phyloP scores from a whole-genome alignment of 495 filamentous ascomycete species.

The Aspergillus sclerotiicarbonarius region DNA sequence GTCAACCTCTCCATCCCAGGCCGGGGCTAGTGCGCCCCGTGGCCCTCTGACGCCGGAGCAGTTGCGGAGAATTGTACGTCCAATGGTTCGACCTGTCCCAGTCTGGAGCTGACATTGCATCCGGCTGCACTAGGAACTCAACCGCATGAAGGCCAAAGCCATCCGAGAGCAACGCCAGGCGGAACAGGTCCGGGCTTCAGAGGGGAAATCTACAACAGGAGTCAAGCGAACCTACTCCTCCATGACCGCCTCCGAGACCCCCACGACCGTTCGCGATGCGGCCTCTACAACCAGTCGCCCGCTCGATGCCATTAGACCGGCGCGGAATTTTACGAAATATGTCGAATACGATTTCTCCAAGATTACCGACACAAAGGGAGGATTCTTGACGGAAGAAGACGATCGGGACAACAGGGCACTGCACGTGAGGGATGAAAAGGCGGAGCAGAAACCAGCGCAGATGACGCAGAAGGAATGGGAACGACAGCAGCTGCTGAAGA shows the following conservation, averaged over 20 bases:
- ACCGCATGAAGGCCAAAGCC: constrained; percentile 88
- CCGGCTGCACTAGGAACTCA: constrained; percentile 65
- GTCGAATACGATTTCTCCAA: constrained; percentile 97
- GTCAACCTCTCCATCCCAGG: constrained; percentile 58
- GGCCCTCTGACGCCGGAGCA: constrained; percentile 72
- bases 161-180: constrained; percentile 68
- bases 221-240: constrained; percentile 61
- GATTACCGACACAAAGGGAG: constrained; percentile 97
- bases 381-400: constrained; percentile 82
- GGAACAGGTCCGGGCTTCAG: constrained; percentile 36
- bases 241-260: constrained; percentile 58
- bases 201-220: constrained; percentile 35
- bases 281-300: constrained; percentile 39
- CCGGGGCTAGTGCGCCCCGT: constrained; percentile 32
- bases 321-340: constrained; percentile 82
- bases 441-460: constrained; percentile 71
- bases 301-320: constrained; percentile 62
- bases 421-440: constrained; percentile 49
- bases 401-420: constrained; percentile 85
- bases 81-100: neutral
- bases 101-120: constrained; percentile 9
- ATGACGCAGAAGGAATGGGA: constrained; percentile 97
- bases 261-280: constrained; percentile 68
- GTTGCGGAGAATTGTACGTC: constrained; percentile 63
- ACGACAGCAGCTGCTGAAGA: constrained; percentile 64